Base-by-base conservation (phyloP, 2,329 filamentous ascomycete species). In the Aspergillus glaucus region DNA sequence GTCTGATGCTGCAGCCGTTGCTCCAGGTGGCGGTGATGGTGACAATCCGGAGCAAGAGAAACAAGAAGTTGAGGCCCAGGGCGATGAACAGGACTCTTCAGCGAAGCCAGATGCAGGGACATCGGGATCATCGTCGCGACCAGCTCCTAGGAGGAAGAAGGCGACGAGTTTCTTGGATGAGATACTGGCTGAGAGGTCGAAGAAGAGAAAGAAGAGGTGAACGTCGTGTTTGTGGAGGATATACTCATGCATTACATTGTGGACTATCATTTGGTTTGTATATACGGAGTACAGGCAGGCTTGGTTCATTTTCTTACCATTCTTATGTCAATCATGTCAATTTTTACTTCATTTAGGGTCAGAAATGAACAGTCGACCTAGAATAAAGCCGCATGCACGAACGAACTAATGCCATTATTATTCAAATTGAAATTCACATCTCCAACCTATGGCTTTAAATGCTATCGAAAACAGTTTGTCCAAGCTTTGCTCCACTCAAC, bases 101-200 rank as follows among this genome's bases (percentile, higher is more conserved):
- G 10, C 26, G 26, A 30, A 30, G 26, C 26, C 10, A 30, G 26
- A 30, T 30, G 26, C 26, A 12, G 26, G 26, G 10, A 30, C 26
- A 30, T 30, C 26, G 5, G 26, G 26, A 30, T 30, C 49, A 1
- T 44, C 48, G n/a, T 46, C 52, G 43, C 50, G 42, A n/a, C 43
- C 54, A 45, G 45, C 47, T 37, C 66, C 62, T 45, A 59, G 55
- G 19, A 64, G 61, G 24, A 75, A 71, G 54, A 70, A 71, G 44
- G 67, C 67, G 1, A 67, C 60, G 12, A 79, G 72, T 51, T 81
- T 77, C 56, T 65, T 82, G 21, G 79, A 82, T 60, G 76, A 81
- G 54, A 61, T 82, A 14, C 56, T 74, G 43, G 65, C 65, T n/a
- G 59, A 68, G 43, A 55, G 68, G 48, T 71, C 73, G 6, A 76